Conservation (phyloP, 495 filamentous ascomycete species). For the Extremus antarcticus region DNA sequence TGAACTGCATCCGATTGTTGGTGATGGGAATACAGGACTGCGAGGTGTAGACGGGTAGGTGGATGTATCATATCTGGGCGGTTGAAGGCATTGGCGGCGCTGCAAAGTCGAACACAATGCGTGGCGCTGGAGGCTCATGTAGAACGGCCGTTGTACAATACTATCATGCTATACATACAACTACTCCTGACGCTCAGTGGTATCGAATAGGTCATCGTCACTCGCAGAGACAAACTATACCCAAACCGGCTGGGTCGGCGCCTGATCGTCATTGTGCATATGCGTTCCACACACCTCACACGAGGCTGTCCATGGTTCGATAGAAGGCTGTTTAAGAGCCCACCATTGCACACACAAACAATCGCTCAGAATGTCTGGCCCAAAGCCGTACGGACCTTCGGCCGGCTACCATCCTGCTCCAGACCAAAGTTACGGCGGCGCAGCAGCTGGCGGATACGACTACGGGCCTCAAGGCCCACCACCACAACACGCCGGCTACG, state of each 20-base stretch:
- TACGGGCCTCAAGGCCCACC: neutral
- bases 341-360: neutral
- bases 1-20: conserved; percentile 21
- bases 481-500: neutral
- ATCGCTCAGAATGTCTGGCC: neutral
- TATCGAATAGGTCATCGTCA: too few species aligned
- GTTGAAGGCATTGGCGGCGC: neutral
- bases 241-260: too few species aligned
- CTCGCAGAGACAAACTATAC: too few species aligned
- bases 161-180: too few species aligned
- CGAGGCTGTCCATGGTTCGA: too few species aligned
- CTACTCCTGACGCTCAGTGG: too few species aligned
- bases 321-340: too few species aligned
- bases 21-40: neutral
- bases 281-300: neutral
- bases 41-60: neutral
- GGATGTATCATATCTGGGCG: neutral
- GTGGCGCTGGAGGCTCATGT: too few species aligned
- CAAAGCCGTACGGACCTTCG: neutral
- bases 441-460: neutral
- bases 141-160: neutral
- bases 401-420: neutral
- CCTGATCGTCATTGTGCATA: neutral
- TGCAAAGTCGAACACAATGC: too few species aligned
- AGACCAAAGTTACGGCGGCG: neutral